Evolutionary conservation across 164 flowering plant genomes (phyloP), one percentile per base, ranked within the genome.

Genomic region (Buxus sempervirens): DNA sequence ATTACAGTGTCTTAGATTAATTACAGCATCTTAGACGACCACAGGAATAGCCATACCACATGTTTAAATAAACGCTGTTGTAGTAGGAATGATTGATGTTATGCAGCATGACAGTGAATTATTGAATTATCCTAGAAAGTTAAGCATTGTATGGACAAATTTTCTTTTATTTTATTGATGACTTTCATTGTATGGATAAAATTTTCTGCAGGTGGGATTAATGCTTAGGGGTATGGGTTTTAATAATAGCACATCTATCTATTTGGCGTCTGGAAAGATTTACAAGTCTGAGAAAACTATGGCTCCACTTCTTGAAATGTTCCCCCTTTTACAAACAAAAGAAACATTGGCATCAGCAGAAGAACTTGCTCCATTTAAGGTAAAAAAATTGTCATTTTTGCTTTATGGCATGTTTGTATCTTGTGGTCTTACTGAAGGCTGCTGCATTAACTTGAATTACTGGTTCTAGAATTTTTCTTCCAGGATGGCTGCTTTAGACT

Each of bases 181-280:
- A 18, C n/a, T 9, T 32, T 16, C 21, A 54, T n/a, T n/a, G n/a
- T n/a, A n/a, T n/a, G n/a, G n/a, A n/a, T n/a, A n/a, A n/a, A n/a
- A n/a, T 73, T 60, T 70, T 32, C 55, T 67, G n/a, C 81, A 94
- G 98, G 96, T 95, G 59, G 98, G 99, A 0, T 77, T 96, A 86
- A 96, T 93, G 96, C 93, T 96, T 62, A 84, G 99, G 68, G 99
- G 99, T 51, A 93, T 96, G 99, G 99, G 99, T 18, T 96, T 96
- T 77, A 85, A 83, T 72, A 87, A 83, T 68, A 81, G 68, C 75
- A 93, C 98, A 28, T 81, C 87, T 62, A 95, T 96, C 32, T 96
- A 73, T 81, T 77, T 96, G 79, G 99, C 99, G 67, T 89, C 99
- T 66, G 99, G 99, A 69, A 81, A 81, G 73, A 96, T 96, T 54